phyloP scores from a whole-genome alignment of 2,329 filamentous ascomycete species.

The Cordyceps javanica region DNA sequence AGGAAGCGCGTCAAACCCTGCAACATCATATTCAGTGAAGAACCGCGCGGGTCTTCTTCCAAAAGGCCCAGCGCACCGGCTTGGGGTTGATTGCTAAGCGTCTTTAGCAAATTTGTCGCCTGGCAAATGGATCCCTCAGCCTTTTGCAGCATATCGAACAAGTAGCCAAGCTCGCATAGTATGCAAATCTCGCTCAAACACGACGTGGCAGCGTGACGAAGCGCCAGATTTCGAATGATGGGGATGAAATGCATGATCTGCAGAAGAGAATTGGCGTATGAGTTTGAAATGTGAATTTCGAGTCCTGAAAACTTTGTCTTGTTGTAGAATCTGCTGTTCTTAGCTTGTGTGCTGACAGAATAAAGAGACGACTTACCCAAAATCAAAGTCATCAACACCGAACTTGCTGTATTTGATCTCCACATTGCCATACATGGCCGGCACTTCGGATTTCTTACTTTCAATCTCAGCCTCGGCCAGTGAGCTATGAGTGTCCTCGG shows the following conservation, averaged over 20 bases:
- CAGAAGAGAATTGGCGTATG: slow-evolving; percentile 86
- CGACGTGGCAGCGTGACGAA: slow-evolving; percentile 80
- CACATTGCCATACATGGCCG: slow-evolving; percentile 84
- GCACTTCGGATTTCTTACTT: slow-evolving; percentile 72
- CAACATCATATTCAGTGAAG: slow-evolving; percentile 71
- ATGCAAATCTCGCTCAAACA: slow-evolving; percentile 81
- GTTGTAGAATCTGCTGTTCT: slow-evolving; percentile 71
- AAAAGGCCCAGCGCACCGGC: slow-evolving; percentile 71
- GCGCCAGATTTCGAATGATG: slow-evolving; percentile 75
- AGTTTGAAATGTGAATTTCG: slow-evolving; percentile 95
- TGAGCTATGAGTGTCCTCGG: slow-evolving; percentile 55
- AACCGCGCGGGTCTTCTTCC: slow-evolving; percentile 73
- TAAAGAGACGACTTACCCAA: slow-evolving; percentile 55
- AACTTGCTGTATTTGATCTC: slow-evolving; percentile 99
- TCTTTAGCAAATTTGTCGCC: slow-evolving; percentile 89
- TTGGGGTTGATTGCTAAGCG: slow-evolving; percentile 77
- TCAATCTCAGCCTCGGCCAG: slow-evolving; percentile 65
- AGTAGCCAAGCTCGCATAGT: slow-evolving; percentile 87
- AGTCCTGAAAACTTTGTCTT: slow-evolving; percentile 85
- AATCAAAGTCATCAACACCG: slow-evolving; percentile 98
- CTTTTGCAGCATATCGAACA: slow-evolving; percentile 98
- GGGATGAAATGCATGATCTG: slow-evolving; percentile 91
- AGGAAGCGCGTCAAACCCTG: slow-evolving; percentile 84
- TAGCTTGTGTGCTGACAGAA: slow-evolving; percentile 15
- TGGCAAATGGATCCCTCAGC: slow-evolving; percentile 91